These are phyloP conservation scores for Penicillium lagena DNA, from an alignment of 495 filamentous ascomycete genomes.

Conservation along the genomic window DNA sequence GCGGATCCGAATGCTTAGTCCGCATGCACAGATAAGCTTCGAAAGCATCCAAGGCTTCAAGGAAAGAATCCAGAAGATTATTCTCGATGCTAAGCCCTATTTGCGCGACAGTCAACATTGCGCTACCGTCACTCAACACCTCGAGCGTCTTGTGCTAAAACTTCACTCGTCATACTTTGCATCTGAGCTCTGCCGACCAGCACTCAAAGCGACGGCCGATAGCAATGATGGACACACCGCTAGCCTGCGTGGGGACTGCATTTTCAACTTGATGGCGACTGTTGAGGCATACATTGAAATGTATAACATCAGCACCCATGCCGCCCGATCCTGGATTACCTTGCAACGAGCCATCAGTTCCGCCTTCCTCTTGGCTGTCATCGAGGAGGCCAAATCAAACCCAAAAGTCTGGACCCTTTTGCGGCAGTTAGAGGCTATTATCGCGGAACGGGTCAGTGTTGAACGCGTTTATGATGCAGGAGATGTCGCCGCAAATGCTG, in stretches of 20 bases:
- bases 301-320: conserved; percentile 36
- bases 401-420: conserved; percentile 33
- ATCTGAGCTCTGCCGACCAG: conserved; percentile 54
- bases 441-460: conserved; percentile 33
- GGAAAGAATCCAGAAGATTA: conserved; percentile 43
- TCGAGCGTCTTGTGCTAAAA: conserved; percentile 51
- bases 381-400: conserved; percentile 36
- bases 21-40: conserved; percentile 33
- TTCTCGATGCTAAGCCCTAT: conserved; percentile 45
- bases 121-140: conserved; percentile 38
- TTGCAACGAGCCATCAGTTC: conserved; percentile 43
- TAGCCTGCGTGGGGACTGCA: conserved; percentile 39
- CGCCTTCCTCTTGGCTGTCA: conserved; percentile 40
- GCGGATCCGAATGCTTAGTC: conserved; percentile 45
- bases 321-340: conserved; percentile 40
- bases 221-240: conserved; percentile 28
- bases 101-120: conserved; percentile 45
- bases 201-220: conserved; percentile 37
- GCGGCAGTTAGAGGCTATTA: conserved; percentile 36
- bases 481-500: conserved; percentile 5
- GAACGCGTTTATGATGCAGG: conserved; percentile 25
- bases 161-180: conserved; percentile 53
- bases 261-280: conserved; percentile 34
- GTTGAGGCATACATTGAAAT: conserved; percentile 43
- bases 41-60: conserved; percentile 45